Base-by-base conservation (phyloP, 208 protist species). In the Balamuthia mandrillaris region DNA sequence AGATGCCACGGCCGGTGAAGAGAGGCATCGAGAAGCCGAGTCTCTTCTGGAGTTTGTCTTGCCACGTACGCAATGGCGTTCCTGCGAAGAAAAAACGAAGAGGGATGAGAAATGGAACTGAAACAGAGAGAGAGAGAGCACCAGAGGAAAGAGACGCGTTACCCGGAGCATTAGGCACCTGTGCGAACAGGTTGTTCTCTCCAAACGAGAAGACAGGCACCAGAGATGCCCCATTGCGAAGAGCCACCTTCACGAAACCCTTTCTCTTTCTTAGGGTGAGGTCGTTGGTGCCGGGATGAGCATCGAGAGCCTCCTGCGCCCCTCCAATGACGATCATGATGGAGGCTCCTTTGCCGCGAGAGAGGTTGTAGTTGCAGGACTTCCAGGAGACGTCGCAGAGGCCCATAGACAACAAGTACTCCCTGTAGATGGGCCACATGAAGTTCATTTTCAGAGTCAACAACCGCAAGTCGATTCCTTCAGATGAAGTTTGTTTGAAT, bases 151-250 rank as follows among this genome's bases (percentile, higher is more conserved):
- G 49, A 56, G 49, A 42, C 31, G n/a, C 60, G 42, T 52, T 79
- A 18, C 83, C 84, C 18, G 44, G 52, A 6, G 87, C 84, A 24
- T 87, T 88, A 21, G 63, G 33, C 1, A 90, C 44, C 45, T 90
- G 85, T 29, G 63, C 79, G 54, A 85, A 90, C 3, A 90, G 61
- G 54, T 90, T 86, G 74, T 90, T 88, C 35, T 90, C 88, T 14
- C 88, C 88, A 44, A 90, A 90, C 31, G 61, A 65, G 54, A 82
- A 89, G n/a, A 90, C 47, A 18, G 88, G 88, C 5, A 90, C 88
- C 16, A 90, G 70, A 1, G 63, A 51, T 29, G 86, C 81, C 18
- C 88, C 82, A 21, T 85, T 39, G 54, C 51, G 45, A 29, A 89
- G 66, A 29, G 87, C 88, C 5, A 90, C 45, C 39, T 58, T 66